Conservation (phyloP, 192 early-diverging fungal genomes). For the Rhizophlyctis rosea region DNA sequence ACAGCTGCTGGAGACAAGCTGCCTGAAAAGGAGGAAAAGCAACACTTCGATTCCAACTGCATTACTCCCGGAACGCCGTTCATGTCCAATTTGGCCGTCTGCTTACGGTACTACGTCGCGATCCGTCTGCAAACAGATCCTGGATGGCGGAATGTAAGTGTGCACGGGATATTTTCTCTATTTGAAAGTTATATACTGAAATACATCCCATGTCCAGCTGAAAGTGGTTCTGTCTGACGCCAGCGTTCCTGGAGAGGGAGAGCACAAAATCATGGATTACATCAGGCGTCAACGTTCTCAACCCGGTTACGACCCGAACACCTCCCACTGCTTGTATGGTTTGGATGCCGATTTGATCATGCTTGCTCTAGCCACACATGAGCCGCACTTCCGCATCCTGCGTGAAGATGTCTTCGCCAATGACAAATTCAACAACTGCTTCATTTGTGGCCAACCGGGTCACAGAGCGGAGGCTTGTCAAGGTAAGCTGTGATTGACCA, state of each 20-base stretch:
- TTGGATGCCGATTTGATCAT: constrained; percentile 98
- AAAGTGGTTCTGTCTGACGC: constrained; percentile 93
- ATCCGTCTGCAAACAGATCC: constrained; percentile 86
- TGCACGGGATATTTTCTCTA: background rate
- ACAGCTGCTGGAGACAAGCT: constrained; percentile 28
- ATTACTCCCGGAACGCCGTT: constrained; percentile 98
- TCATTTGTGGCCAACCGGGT: constrained; percentile 52
- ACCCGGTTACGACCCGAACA: constrained; percentile 82
- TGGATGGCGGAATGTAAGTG: constrained; percentile 73
- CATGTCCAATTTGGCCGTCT: constrained; percentile 85
- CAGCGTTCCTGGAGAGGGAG: constrained; percentile 95
- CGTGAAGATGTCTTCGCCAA: constrained; percentile 92
- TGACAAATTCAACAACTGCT: constrained; percentile 40
- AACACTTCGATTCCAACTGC: constrained; percentile 93
- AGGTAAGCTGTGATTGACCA: constrained; percentile 31
- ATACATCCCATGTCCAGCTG: constrained; percentile 35
- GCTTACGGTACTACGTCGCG: constrained; percentile 86
- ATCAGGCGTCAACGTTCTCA: constrained; percentile 82
- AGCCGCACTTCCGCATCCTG: constrained; percentile 94
- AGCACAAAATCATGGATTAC: constrained; percentile 99
- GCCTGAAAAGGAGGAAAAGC: constrained; percentile 56
- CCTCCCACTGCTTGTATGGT: constrained; percentile 93
- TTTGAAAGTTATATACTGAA: background rate
- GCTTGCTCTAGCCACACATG: constrained; percentile 92
- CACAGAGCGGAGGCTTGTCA: constrained; percentile 43